A percentile compares a stretch with the other conserved stretches of the same genome.
Evolutionary conservation across 78 protist genomes (phyloP).

Genomic region (Monocercomonoides exilis): DNA sequence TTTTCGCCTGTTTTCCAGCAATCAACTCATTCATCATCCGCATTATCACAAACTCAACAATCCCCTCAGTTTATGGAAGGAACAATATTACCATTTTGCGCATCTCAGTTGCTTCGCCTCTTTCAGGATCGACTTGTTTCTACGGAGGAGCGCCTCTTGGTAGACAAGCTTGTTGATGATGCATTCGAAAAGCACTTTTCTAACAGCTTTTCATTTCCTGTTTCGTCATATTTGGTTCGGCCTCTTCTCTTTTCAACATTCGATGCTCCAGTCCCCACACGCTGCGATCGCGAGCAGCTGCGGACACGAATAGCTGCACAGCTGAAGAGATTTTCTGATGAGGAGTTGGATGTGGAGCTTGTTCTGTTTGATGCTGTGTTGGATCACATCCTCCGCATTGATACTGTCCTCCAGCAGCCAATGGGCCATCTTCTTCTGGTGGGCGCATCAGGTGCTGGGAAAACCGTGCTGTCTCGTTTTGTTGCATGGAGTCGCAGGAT

Average conservation of each 20-base stretch:
- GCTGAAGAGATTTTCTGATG: slow-evolving; percentile 76
- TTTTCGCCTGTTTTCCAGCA: not conserved
- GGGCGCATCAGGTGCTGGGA: slow-evolving; percentile 86
- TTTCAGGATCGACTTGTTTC: slow-evolving; percentile 77
- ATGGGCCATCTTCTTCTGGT: slow-evolving; percentile 80
- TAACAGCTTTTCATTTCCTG: slow-evolving; percentile 3
- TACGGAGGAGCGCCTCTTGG: slow-evolving; percentile 69
- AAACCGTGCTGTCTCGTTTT: slow-evolving; percentile 72
- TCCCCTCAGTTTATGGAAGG: too few relatives aligned
- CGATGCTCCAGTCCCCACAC: slow-evolving; percentile 61
- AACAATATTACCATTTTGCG: not conserved
- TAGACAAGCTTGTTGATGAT: slow-evolving; percentile 51
- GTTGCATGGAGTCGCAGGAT: slow-evolving; percentile 80
- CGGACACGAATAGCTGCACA: slow-evolving; percentile 65
- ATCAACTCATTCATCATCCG: not conserved
- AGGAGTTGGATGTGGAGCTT: slow-evolving; percentile 78
- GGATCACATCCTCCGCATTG: slow-evolving; percentile 80
- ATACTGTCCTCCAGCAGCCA: slow-evolving; percentile 65
- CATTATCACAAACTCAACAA: too few relatives aligned
- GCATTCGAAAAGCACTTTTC: slow-evolving; percentile 60
- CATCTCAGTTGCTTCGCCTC: not conserved
- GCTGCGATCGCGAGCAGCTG: slow-evolving; percentile 58
- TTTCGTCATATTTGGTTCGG: slow-evolving; percentile 43
- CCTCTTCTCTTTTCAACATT: slow-evolving; percentile 84
- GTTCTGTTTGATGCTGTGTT: slow-evolving; percentile 88